Evolutionary conservation across 1,284 basidiomycete species (phyloP).

Genomic region (Sparassis latifolia): DNA sequence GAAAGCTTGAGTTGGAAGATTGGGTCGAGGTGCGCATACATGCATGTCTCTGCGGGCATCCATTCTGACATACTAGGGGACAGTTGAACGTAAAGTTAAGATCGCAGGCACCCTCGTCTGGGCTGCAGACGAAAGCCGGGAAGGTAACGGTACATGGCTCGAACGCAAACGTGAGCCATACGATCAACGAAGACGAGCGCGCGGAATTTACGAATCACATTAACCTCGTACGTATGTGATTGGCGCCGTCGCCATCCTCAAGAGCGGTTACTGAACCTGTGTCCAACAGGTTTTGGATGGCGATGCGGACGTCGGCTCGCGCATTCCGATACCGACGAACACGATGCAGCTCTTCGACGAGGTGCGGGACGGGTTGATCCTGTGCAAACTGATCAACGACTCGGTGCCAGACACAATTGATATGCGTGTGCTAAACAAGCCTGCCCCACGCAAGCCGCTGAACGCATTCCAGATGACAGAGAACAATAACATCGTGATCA

Average conservation of each 20-base stretch:
- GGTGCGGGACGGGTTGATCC: constrained; percentile 89
- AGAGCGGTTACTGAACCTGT: background rate
- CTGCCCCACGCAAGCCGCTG: constrained; percentile 67
- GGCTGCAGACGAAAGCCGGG: constrained; percentile 72
- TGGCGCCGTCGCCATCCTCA: background rate
- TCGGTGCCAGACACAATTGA: constrained; percentile 99
- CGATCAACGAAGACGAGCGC: constrained; percentile 97
- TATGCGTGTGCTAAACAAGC: constrained; percentile 94
- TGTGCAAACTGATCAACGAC: constrained; percentile 98
- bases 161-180: constrained; percentile 94
- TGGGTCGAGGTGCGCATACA: constrained; percentile 80
- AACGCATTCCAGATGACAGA: constrained; percentile 99
- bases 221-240: constrained; percentile 61
- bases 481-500: constrained; percentile 99
- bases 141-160: constrained; percentile 95
- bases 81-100: constrained; percentile 82
- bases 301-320: constrained; percentile 77
- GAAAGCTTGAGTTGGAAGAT: constrained; percentile 95
- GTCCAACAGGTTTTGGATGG: constrained; percentile 75
- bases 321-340: constrained; percentile 92
- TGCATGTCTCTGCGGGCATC: background rate
- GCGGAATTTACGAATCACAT: constrained; percentile 97
- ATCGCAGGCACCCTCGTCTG: constrained; percentile 43
- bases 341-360: constrained; percentile 99
- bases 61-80: background rate